These are phyloP conservation scores for Microdochium nivale DNA, from an alignment of 2,329 filamentous ascomycete genomes.

Conservation along the genomic window DNA sequence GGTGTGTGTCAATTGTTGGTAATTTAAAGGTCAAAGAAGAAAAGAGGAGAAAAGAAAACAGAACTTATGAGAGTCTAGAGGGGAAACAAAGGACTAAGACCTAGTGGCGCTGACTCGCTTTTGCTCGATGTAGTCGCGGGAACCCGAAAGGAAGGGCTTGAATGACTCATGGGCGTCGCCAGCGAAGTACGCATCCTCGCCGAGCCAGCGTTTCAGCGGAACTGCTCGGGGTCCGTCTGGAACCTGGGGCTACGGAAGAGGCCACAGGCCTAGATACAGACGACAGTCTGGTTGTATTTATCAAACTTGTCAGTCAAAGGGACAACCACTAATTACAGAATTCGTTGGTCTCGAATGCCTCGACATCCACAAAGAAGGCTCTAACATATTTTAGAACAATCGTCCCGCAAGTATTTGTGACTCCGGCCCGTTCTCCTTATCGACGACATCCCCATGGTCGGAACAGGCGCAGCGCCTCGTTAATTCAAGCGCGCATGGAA, in stretches of 20 bases:
- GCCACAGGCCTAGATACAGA: conserved; percentile 5
- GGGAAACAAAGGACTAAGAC: not conserved
- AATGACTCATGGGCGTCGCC: conserved; percentile 4
- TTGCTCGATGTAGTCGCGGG: conserved; percentile 5
- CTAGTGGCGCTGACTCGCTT: conserved; percentile 2
- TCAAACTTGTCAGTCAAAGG: not conserved
- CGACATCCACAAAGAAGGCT: conserved; percentile 1
- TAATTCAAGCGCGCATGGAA: conserved; percentile 24
- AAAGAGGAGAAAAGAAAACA: no score
- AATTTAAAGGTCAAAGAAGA: no score
- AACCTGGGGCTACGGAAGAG: conserved; percentile 7
- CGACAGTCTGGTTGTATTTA: conserved; percentile 4
- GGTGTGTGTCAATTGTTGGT: no score
- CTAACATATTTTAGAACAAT: conserved; percentile 10
- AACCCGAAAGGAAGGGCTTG: conserved; percentile 6
- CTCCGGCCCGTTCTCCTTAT: conserved; percentile 4
- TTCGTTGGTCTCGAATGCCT: no score
- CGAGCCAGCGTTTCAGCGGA: conserved; percentile 14
- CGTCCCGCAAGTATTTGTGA: conserved; percentile 8
- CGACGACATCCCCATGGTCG: conserved; percentile 19
- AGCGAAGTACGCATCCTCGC: conserved; percentile 5
- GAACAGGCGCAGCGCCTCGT: conserved; percentile 25
- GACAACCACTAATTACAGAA: no score
- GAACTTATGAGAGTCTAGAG: not conserved
- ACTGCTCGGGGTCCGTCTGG: conserved; percentile 9